Percentiles rank a stretch among this genome's conserved stretches.
Evolutionary conservation across 768 basidiomycete genomes (phyloP).

Genomic region (Tulasnella sp.): DNA sequence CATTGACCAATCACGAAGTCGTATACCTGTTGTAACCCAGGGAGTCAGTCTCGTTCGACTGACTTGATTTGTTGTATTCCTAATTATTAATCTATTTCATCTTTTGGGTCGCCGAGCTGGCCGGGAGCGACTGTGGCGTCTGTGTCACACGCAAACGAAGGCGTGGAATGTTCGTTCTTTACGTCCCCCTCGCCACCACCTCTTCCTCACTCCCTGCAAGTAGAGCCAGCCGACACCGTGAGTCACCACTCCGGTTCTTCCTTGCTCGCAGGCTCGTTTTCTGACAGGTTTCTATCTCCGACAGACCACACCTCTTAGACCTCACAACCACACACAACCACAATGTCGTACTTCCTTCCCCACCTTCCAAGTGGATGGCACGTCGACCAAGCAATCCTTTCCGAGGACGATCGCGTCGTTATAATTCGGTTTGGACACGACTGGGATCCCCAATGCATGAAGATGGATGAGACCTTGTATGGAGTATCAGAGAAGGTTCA

Average conservation of each 20-base stretch:
- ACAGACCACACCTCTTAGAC: not conserved
- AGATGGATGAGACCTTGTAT: constrained; percentile 96
- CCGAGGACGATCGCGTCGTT: constrained; percentile 93
- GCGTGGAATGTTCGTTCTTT: not conserved
- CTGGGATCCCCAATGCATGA: constrained; percentile 94
- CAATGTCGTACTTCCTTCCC: constrained; percentile 81
- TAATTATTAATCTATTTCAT: too few relatives aligned
- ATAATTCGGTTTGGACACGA: constrained; percentile 94
- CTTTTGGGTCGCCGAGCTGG: too few relatives aligned
- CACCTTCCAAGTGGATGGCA: constrained; percentile 94
- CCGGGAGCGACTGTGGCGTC: too few relatives aligned
- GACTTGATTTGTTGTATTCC: too few relatives aligned
- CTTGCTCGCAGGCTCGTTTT: not conserved
- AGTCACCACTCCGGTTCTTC: not conserved
- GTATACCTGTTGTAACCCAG: too few relatives aligned
- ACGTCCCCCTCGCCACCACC: not conserved
- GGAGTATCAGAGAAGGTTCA: constrained; percentile 92
- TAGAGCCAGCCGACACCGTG: not conserved
- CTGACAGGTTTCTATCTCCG: not conserved
- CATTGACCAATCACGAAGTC: too few relatives aligned
- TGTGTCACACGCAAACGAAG: not conserved
- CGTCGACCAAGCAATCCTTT: constrained; percentile 97
- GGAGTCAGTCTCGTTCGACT: too few relatives aligned
- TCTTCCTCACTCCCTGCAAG: not conserved
- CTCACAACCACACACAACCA: not conserved